Evolutionary conservation across 768 basidiomycete species (phyloP), one percentile per base, ranked within the genome.

Genomic region (Suillus clintonianus): DNA sequence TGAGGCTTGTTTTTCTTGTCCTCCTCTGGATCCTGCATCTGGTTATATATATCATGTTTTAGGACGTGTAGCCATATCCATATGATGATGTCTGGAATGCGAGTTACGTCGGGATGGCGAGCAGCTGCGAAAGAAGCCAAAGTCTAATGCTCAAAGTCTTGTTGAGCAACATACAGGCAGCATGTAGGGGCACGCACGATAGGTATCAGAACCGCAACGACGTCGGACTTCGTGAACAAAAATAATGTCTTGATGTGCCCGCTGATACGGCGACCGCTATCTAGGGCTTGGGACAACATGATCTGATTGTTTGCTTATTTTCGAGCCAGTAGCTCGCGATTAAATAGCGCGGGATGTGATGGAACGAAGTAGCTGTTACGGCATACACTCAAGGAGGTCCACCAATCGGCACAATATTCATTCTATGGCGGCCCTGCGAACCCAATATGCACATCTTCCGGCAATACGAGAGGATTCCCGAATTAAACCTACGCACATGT

Each of bases 1-100:
- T 76, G 74, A 5, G 76, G 72, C 53, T 79, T 77, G 63, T 81
- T 80, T 39, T 65, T 56, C 15, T 60, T 68, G 63, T 81, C 80
- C 66, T 81, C 80, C 14, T 72, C 73, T 30, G 71, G 68, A 45
- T 68, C 65, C 15, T 72, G 64, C 3, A 68, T 74, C 67, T 81
- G 80, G 57, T 81, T 81, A 5, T 75, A 69, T 14, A 79, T 66
- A 58, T 75, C 69, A 68, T 75, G 77, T 53, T 77, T 76, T 1
- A 81, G 68, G 19, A 79, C 68, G 59, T 81, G 80, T 1, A 79
- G 58, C 76, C 76, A 80, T 34, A 78, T 74, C 80, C 80, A 81
- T 22, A 75, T 47, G 10, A 77, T 64, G n/a, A 69, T 65, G 32
- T 74, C 65, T 8, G 65, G 55, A 4, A 73, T 10, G 5, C 45